Conservation (phyloP, 225 moss, liverwort and hornwort genomes). For the Straminergon stramineum region DNA sequence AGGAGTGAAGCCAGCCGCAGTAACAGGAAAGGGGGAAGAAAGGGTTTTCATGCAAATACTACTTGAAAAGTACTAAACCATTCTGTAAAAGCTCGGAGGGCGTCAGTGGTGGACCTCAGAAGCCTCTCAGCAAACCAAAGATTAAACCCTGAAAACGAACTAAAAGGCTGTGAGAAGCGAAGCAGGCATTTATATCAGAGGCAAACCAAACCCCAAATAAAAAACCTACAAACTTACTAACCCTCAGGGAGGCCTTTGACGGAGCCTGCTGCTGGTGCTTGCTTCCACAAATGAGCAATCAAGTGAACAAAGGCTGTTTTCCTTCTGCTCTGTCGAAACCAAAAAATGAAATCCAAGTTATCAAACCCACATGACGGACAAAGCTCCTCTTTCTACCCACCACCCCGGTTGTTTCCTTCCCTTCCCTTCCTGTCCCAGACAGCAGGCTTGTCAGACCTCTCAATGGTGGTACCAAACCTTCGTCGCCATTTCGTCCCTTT, state of each 20-base stretch:
- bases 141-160: background rate
- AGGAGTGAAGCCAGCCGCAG: background rate
- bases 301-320: background rate
- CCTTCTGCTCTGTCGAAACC: background rate
- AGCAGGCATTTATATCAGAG: background rate
- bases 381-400: background rate
- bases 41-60: background rate
- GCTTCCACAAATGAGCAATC: background rate
- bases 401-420: background rate
- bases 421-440: background rate
- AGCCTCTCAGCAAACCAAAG: background rate
- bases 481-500: background rate
- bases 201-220: background rate
- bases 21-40: background rate
- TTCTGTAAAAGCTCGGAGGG: background rate
- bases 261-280: background rate
- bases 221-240: background rate
- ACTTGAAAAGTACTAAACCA: constrained; percentile 1
- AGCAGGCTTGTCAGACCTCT: background rate
- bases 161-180: background rate
- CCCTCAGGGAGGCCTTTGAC: background rate
- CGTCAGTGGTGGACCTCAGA: background rate
- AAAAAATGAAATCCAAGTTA: background rate
- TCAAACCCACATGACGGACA: background rate
- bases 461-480: background rate